Conservation (phyloP, 495 filamentous ascomycete genomes). For the Tricharina praecox region DNA sequence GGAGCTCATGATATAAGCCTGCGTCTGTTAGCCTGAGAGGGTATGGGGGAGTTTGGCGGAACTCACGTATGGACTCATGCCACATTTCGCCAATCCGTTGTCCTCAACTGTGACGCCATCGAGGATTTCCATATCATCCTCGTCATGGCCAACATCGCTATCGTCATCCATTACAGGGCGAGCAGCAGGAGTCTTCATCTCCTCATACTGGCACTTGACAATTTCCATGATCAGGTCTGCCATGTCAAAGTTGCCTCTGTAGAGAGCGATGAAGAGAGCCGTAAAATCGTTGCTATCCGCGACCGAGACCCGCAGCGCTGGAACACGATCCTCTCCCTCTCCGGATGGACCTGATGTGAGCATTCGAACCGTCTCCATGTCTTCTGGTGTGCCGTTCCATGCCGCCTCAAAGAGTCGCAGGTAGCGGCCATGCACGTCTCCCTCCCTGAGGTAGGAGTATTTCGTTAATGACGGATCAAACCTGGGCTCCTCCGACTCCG, state of each 20-base stretch:
- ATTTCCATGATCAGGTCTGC: slow-evolving; percentile 52
- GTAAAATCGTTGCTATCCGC: slow-evolving; percentile 28
- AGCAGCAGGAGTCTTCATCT: slow-evolving; percentile 29
- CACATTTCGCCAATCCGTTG: background rate
- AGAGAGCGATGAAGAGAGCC: slow-evolving; percentile 48
- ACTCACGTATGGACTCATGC: slow-evolving; percentile 1
- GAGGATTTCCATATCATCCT: too few relatives aligned
- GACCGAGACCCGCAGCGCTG: slow-evolving; percentile 32
- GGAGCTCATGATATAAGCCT: background rate
- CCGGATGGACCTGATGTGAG: slow-evolving; percentile 36
- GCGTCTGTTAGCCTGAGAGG: background rate
- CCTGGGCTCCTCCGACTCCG: too few relatives aligned
- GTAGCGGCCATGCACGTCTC: too few relatives aligned
- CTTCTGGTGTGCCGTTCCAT: slow-evolving; percentile 16
- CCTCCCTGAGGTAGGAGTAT: too few relatives aligned
- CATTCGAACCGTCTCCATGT: slow-evolving; percentile 26
- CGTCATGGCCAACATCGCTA: slow-evolving; percentile 43
- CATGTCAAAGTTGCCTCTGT: slow-evolving; percentile 41
- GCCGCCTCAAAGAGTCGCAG: slow-evolving; percentile 20
- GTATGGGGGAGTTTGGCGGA: background rate
- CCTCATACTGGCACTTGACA: slow-evolving; percentile 44
- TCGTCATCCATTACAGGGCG: slow-evolving; percentile 49
- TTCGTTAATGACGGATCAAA: too few relatives aligned
- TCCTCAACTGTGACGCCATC: too few relatives aligned
- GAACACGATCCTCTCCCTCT: slow-evolving; percentile 38